Conservation (phyloP, 441 rosid species). For the Pelargonium exstipulatum region DNA sequence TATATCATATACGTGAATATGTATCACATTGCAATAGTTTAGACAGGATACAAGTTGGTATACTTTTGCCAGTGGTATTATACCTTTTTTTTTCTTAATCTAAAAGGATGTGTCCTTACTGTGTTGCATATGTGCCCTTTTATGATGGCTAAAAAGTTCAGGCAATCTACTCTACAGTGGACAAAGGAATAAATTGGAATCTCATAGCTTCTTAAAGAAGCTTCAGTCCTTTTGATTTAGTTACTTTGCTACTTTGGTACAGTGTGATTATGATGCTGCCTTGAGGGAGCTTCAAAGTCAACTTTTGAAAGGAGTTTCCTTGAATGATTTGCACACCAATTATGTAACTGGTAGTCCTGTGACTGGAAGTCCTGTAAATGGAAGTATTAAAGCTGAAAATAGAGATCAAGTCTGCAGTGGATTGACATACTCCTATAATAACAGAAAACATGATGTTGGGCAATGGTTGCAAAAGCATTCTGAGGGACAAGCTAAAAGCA, state of each 20-base stretch:
- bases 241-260: constrained; percentile 22
- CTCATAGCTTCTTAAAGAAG: constrained; percentile 3
- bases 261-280: constrained; percentile 55
- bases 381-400: constrained; percentile 25
- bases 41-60: neutral
- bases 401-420: constrained; percentile 24
- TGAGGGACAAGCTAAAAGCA: constrained; percentile 30
- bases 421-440: constrained; percentile 27
- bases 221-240: constrained; percentile 1
- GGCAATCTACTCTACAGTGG: constrained; percentile 5
- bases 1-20: neutral
- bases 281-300: constrained; percentile 48
- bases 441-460: constrained; percentile 34
- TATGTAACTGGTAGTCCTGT: neutral
- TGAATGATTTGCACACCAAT: constrained; percentile 34
- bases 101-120: neutral
- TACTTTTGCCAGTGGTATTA: neutral
- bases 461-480: constrained; percentile 48
- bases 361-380: constrained; percentile 21
- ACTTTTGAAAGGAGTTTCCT: constrained; percentile 43
- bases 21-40: neutral
- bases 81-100: neutral
- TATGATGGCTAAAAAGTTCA: neutral
- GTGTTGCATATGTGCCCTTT: neutral
- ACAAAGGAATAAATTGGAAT: neutral